phyloP scores from a whole-genome alignment of 192 early-diverging fungal genomes.

The Coemansia sp. region DNA sequence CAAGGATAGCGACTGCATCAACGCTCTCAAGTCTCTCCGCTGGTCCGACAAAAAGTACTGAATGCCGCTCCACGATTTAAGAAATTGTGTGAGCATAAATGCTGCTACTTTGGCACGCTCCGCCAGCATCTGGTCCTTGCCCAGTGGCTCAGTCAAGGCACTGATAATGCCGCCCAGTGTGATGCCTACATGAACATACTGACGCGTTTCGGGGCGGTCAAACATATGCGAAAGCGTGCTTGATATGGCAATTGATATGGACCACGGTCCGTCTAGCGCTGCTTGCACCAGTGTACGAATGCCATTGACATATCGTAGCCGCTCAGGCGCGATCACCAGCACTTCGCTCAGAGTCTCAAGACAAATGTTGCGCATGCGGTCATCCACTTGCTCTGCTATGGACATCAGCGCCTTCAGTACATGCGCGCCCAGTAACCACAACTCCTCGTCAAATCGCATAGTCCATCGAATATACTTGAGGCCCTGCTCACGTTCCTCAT shows the following conservation, averaged over 20 bases:
- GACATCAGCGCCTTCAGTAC: slow-evolving; percentile 50
- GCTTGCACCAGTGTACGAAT: slow-evolving; percentile 47
- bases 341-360: slow-evolving; percentile 54
- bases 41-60: slow-evolving; percentile 54
- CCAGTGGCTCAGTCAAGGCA: slow-evolving; percentile 44
- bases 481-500: slow-evolving; percentile 54
- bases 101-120: slow-evolving; percentile 51
- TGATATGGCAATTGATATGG: slow-evolving; percentile 39
- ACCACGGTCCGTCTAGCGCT: slow-evolving; percentile 53
- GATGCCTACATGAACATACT: slow-evolving; percentile 30
- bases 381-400: slow-evolving; percentile 51
- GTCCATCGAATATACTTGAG: slow-evolving; percentile 52
- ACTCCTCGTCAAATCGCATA: slow-evolving; percentile 27
- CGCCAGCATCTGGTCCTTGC: slow-evolving; percentile 34
- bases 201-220: slow-evolving; percentile 37
- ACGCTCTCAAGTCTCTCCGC: slow-evolving; percentile 26
- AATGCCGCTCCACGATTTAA: slow-evolving; percentile 56
- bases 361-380: slow-evolving; percentile 49
- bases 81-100: slow-evolving; percentile 49
- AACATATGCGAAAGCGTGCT: slow-evolving; percentile 40
- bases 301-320: slow-evolving; percentile 41
- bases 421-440: slow-evolving; percentile 37
- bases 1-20: slow-evolving; percentile 41
- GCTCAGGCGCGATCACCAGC: slow-evolving; percentile 33
- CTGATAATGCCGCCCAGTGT: slow-evolving; percentile 45